Evolutionary conservation across 768 basidiomycete genomes (phyloP).

Genomic region (Suillus bovinus): DNA sequence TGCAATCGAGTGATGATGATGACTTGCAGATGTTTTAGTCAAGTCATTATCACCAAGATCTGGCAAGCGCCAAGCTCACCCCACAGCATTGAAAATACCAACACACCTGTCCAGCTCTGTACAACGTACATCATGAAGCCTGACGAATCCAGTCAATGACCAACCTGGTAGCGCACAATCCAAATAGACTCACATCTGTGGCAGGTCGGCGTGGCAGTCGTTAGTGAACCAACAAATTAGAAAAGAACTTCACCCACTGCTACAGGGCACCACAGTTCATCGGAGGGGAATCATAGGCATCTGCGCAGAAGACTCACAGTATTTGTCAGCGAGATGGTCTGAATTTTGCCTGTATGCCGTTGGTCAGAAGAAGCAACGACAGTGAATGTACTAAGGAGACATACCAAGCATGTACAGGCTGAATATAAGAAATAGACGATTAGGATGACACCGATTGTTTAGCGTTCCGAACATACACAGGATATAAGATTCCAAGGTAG

Average conservation of each 20-base stretch:
- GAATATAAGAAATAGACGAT: background rate
- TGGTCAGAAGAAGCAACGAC: background rate
- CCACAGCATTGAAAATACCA: background rate
- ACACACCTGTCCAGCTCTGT: rapidly evolving
- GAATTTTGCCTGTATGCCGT: background rate
- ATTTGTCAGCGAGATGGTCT: background rate
- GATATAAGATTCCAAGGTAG: background rate
- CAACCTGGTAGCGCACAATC: background rate
- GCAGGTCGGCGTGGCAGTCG: background rate
- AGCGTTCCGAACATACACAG: background rate
- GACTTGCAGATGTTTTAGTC: background rate
- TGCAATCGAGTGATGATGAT: background rate
- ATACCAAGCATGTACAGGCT: background rate
- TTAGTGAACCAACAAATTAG: background rate
- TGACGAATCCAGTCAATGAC: background rate
- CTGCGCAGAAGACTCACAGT: background rate
- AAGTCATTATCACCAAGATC: background rate
- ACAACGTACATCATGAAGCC: background rate
- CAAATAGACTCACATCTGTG: background rate
- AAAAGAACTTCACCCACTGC: background rate
- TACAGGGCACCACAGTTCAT: background rate
- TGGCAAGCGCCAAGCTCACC: background rate
- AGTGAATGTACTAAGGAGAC: background rate
- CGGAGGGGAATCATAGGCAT: background rate
- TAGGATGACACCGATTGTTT: background rate